Percentiles rank a stretch among this genome's conserved stretches.
Conservation (phyloP, 2,329 filamentous ascomycete genomes). For the Chaetomiaceae sp. region DNA sequence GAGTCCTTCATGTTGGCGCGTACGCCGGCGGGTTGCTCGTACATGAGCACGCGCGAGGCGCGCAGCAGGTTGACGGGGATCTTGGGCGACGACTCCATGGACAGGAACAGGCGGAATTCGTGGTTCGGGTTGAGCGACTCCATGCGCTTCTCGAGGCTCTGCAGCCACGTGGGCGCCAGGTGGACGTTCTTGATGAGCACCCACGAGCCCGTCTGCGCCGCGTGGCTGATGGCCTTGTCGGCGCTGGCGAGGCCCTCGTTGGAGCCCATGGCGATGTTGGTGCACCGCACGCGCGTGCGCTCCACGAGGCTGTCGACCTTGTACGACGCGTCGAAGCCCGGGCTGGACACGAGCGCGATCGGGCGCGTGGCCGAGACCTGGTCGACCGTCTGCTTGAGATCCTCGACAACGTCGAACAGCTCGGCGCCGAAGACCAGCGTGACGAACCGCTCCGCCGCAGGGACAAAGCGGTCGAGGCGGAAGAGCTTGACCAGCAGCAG, state of each 20-base stretch:
- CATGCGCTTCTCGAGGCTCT: constrained; percentile 94
- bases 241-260: constrained; percentile 88
- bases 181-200: constrained; percentile 99
- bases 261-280: constrained; percentile 98
- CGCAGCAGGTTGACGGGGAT: constrained; percentile 94
- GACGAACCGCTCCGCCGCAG: constrained; percentile 86
- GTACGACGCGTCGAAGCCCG: constrained; percentile 97
- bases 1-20: constrained; percentile 99
- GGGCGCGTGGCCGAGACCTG: constrained; percentile 80
- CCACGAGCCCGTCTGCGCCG: constrained; percentile 88
- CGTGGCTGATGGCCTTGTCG: constrained; percentile 90
- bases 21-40: constrained; percentile 95
- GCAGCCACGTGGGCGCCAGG: constrained; percentile 89
- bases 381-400: constrained; percentile 76
- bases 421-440: constrained; percentile 75
- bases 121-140: constrained; percentile 89
- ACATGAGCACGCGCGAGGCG: constrained; percentile 91
- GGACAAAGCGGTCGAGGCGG: constrained; percentile 91
- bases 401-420: constrained; percentile 77
- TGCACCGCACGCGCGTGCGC: constrained; percentile 72
- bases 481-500: constrained; percentile 89
- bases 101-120: constrained; percentile 91
- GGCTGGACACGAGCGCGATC: constrained; percentile 86
- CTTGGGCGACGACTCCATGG: constrained; percentile 95
- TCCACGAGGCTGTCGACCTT: constrained; percentile 96